phyloP scores from a whole-genome alignment of 176 grass and related monocot species.

The Raddia distichophylla region DNA sequence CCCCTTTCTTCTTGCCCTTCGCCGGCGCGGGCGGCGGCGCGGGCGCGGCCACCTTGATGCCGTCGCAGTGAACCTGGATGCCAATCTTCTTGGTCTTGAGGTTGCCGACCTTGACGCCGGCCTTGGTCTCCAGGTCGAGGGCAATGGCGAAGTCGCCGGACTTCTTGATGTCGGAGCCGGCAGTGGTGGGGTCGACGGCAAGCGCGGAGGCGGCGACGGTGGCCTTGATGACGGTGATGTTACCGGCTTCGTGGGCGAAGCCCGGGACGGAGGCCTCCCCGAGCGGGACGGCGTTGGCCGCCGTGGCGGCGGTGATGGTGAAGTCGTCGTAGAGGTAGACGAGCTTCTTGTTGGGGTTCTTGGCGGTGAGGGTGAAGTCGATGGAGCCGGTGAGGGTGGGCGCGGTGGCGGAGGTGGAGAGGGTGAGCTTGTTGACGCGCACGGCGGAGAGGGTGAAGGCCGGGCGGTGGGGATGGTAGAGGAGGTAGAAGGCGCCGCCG shows the following conservation, averaged over 20 bases:
- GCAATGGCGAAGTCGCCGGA: slow-evolving; percentile 60
- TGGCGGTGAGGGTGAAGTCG: slow-evolving; percentile 70
- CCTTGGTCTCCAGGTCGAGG: slow-evolving; percentile 87
- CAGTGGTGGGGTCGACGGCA: slow-evolving; percentile 67
- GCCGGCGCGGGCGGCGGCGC: slow-evolving; percentile 24
- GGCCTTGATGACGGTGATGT: slow-evolving; percentile 73
- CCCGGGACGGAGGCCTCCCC: slow-evolving; percentile 70
- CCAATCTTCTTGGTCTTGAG: slow-evolving; percentile 82
- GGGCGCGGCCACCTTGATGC: slow-evolving; percentile 54
- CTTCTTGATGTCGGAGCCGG: slow-evolving; percentile 80
- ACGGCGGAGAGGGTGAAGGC: slow-evolving; percentile 72
- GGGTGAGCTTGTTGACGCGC: slow-evolving; percentile 62
- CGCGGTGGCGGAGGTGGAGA: slow-evolving; percentile 55
- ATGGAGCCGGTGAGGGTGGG: slow-evolving; percentile 63
- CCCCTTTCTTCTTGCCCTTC: slow-evolving; percentile 61
- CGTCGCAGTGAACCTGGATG: slow-evolving; percentile 81
- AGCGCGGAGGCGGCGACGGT: slow-evolving; percentile 56
- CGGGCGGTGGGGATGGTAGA: slow-evolving; percentile 89
- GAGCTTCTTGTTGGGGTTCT: slow-evolving; percentile 94
- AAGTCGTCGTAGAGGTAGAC: slow-evolving; percentile 92
- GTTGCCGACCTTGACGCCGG: slow-evolving; percentile 73
- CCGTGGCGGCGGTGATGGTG: slow-evolving; percentile 59
- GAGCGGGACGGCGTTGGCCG: slow-evolving; percentile 62
- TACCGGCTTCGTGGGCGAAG: slow-evolving; percentile 75
- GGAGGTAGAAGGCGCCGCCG: slow-evolving; percentile 78